Evolutionary conservation across 352 stramenopile species (phyloP), one percentile per base, ranked within the genome.

Genomic region (Phytophthora nicotianae): DNA sequence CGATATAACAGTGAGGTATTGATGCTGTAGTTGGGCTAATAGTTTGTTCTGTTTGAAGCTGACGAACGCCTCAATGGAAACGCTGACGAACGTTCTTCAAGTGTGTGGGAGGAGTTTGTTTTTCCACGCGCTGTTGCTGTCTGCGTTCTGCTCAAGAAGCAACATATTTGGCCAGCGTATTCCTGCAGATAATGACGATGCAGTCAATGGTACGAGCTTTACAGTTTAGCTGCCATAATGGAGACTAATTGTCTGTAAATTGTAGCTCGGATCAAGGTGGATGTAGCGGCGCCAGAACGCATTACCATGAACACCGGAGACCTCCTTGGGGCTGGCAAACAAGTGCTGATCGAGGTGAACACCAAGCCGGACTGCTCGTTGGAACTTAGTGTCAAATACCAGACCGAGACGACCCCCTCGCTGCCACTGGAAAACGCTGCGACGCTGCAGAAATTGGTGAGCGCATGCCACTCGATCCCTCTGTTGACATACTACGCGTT

Each of bases 91-190:
- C 20, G 79, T 94, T 42, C 69, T 96, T n/a, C 75, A 91, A 67
- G 82, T 96, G 33, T 91, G 81, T 50, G 85, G 85, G 2, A 77
- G 91, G 56, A 96, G 84, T 60, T 58, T 96, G n/a, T 89, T 94
- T 45, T 96, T 96, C 69, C 85, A 96, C 51, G 89, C 85, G 19
- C 65, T 93, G 8, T 52, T 96, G 19, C 66, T 93, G 4, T 91
- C 83, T 19, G 80, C 75, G 1, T 96, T 96, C 52, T 81, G 70
- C 49, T 87, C 79, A 9, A 82, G 74, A 61, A 88, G 75, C 49
- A 91, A 83, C 42, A 77, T 72, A 1, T 94, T 93, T 72, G 87
- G 87, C 4, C 78, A 79, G 24, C 75, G 79, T 2, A 81, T 91
- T 23, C 46, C 73, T 16, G 73, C 70, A 7, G 84, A 92, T 53